Conservation (phyloP, 2,329 filamentous ascomycete genomes). For the Talaromyces sp. region DNA sequence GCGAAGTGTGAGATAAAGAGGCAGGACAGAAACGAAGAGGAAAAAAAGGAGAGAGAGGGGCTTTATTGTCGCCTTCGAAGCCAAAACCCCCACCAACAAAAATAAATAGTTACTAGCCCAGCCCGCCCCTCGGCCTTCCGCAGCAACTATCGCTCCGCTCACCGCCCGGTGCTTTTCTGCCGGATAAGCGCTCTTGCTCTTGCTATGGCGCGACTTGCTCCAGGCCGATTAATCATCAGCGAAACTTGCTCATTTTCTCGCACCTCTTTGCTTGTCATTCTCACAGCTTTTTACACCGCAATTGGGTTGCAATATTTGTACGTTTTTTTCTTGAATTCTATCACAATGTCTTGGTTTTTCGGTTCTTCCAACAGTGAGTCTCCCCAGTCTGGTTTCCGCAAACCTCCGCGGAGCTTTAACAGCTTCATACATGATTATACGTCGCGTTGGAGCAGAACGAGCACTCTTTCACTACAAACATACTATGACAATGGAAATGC, state of each 20-base stretch:
- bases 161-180: neutral
- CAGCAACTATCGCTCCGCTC: neutral
- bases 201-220: neutral
- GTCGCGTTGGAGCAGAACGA: neutral
- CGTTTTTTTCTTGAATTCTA: neutral
- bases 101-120: neutral
- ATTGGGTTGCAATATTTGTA: neutral
- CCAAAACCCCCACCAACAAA: neutral
- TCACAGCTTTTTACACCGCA: neutral
- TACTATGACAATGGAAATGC: neutral
- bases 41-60: constrained; percentile 5
- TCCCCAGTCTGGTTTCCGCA: constrained; percentile 2
- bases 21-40: neutral
- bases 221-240: neutral
- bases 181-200: neutral
- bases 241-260: neutral
- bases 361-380: constrained; percentile 29
- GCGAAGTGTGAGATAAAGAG: neutral
- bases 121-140: neutral
- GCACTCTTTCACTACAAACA: neutral
- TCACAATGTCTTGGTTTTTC: constrained; percentile 23
- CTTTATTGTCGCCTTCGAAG: neutral
- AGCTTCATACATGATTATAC: constrained; percentile 8
- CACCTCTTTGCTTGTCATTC: neutral
- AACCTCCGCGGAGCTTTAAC: constrained; percentile 17